phyloP scores from a whole-genome alignment of 2,329 filamentous ascomycete genomes.

The Bretziella fagacearum region DNA sequence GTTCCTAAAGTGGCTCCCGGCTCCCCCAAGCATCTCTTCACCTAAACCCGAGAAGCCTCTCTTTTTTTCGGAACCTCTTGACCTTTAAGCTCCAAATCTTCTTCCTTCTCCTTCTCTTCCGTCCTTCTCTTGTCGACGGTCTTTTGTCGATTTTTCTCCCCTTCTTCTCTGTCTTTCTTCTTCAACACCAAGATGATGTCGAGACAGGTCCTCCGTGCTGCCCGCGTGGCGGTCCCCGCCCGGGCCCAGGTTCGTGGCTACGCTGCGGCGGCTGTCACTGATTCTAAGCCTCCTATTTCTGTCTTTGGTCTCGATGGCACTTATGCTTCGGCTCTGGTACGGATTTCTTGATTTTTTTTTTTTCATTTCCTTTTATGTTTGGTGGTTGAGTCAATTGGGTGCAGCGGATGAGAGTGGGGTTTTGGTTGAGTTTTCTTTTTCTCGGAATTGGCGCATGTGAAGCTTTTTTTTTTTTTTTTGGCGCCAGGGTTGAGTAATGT shows the following conservation, averaged over 20 bases:
- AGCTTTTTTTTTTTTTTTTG: too few species aligned
- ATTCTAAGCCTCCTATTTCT: conserved; percentile 67
- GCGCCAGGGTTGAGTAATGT: background rate
- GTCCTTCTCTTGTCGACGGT: background rate
- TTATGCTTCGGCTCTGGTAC: conserved; percentile 95
- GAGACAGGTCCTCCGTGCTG: conserved; percentile 40
- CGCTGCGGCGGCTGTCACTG: conserved; percentile 57
- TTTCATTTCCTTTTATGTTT: too few species aligned
- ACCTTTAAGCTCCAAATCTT: conserved; percentile 16
- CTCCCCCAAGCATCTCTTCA: conserved; percentile 11
- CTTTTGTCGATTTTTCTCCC: background rate
- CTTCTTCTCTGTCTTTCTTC: too few species aligned
- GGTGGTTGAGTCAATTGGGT: background rate
- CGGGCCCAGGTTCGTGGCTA: conserved; percentile 54
- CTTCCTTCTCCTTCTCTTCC: conserved; percentile 18
- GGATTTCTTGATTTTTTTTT: conserved; percentile 21
- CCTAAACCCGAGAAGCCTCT: background rate
- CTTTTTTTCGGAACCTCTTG: conserved; percentile 15
- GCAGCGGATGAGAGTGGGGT: background rate
- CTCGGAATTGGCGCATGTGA: too few species aligned
- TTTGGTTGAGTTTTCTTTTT: background rate
- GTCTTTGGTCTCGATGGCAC: conserved; percentile 95
- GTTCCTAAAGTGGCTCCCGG: conserved; percentile 10
- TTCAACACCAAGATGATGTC: conserved; percentile 32
- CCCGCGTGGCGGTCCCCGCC: conserved; percentile 44